Conservation (phyloP, 75 land plant genomes). For the Larix kaempferi region DNA sequence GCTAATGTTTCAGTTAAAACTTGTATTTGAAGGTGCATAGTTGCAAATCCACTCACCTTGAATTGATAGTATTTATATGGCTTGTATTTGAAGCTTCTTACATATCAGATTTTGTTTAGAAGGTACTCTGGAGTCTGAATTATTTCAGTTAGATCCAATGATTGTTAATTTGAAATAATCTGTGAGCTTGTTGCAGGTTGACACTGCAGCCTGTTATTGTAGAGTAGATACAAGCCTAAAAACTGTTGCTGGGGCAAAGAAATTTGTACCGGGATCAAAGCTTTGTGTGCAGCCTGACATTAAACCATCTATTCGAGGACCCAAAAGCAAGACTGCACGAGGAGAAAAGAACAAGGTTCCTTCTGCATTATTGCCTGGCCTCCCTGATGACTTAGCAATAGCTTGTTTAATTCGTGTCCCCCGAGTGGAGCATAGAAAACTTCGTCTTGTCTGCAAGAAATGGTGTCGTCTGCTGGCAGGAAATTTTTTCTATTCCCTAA, state of each 20-base stretch:
- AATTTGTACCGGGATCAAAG: constrained; percentile 69
- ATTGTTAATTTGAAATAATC: not conserved
- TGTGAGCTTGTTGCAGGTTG: constrained; percentile 32
- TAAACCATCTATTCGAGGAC: constrained; percentile 46
- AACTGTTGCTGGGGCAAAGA: constrained; percentile 57
- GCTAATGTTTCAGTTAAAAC: not conserved
- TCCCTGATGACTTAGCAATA: constrained; percentile 74
- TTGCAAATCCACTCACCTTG: not conserved
- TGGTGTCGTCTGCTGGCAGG: constrained; percentile 67
- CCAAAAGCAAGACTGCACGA: constrained; percentile 29
- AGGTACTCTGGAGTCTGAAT: constrained; percentile 1
- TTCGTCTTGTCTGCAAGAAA: constrained; percentile 62
- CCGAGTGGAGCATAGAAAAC: constrained; percentile 54
- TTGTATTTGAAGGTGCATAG: not conserved
- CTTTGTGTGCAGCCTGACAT: constrained; percentile 65
- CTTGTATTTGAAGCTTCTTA: not conserved
- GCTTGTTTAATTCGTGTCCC: constrained; percentile 72
- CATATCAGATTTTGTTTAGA: not conserved
- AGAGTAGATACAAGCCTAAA: constrained; percentile 57
- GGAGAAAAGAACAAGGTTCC: constrained; percentile 49
- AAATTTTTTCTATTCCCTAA: constrained; percentile 59
- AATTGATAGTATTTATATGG: not conserved
- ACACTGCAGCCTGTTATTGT: constrained; percentile 43
- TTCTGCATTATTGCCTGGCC: constrained; percentile 61
- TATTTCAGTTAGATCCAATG: not conserved